A percentile compares a stretch with the other conserved stretches of the same genome.
These are phyloP conservation scores for Dothiorella sarmentorum DNA, from an alignment of 2,329 filamentous ascomycete genomes.

Conservation along the genomic window DNA sequence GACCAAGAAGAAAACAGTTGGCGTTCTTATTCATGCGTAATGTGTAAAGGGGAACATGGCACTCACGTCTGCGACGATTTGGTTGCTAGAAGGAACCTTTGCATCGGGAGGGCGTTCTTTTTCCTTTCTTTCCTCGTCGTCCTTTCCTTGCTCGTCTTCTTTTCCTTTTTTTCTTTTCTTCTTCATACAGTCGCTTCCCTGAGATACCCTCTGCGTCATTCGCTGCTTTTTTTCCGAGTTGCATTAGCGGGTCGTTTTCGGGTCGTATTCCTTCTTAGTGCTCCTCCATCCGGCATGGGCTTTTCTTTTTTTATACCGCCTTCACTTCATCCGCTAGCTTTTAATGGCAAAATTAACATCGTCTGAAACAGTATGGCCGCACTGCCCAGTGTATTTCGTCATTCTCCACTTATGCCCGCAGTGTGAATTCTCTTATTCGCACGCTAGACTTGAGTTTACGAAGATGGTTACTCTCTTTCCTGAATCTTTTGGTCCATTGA, in stretches of 20 bases:
- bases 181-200: not conserved
- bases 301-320: not conserved
- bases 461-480: not conserved
- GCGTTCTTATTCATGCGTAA: constrained; percentile 8
- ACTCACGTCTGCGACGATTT: constrained; percentile 13
- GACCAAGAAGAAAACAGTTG: not conserved
- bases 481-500: not conserved
- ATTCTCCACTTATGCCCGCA: not conserved
- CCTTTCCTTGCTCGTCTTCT: not conserved
- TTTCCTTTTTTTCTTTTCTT: not conserved
- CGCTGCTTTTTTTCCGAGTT: constrained; percentile 10
- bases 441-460: not conserved
- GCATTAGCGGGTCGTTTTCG: constrained; percentile 14
- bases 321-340: constrained; percentile 1
- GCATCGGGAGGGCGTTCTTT: constrained; percentile 6
- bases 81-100: constrained; percentile 13
- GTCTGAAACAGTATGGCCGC: not conserved
- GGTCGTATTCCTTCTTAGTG: constrained; percentile 12
- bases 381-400: not conserved
- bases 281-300: not conserved
- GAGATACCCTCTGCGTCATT: constrained; percentile 13
- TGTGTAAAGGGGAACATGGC: constrained; percentile 13
- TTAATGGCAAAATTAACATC: constrained; percentile 6
- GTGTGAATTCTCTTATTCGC: not conserved
- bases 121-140: not conserved